Evolutionary conservation across 345 rosid genomes (phyloP).

Genomic region (Atalantia buxifolia): DNA sequence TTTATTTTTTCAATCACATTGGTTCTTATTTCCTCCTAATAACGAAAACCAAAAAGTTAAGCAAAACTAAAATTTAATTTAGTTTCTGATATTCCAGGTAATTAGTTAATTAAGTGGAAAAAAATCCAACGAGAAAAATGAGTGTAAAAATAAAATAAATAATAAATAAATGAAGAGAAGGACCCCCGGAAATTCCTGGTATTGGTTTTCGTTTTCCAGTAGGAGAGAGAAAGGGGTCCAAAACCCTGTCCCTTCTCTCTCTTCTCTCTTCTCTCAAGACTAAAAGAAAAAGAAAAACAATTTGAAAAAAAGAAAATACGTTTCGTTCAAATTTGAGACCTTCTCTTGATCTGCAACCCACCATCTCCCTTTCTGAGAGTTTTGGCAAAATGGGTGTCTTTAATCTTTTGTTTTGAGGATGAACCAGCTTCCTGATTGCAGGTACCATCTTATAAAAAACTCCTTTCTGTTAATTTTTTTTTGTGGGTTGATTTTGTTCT

Average conservation of each 20-base stretch:
- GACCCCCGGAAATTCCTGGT: slow-evolving; percentile 47
- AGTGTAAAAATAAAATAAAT: too few relatives aligned
- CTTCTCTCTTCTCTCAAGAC: slow-evolving; percentile 14
- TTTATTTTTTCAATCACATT: too few relatives aligned
- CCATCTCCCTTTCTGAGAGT: neutral
- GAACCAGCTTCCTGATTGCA: slow-evolving; percentile 23
- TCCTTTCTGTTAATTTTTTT: neutral
- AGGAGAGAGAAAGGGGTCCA: slow-evolving; percentile 18
- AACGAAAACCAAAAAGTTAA: too few relatives aligned
- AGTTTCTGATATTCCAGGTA: neutral
- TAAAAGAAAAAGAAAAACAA: neutral
- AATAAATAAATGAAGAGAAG: slow-evolving; percentile 20
- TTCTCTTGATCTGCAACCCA: slow-evolving; percentile 43
- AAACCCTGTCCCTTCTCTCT: slow-evolving; percentile 32
- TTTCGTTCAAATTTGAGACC: slow-evolving; percentile 8
- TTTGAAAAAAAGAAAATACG: neutral
- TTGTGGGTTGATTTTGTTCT: neutral
- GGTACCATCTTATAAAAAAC: slow-evolving; percentile 10
- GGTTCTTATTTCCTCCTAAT: neutral
- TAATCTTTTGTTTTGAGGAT: slow-evolving; percentile 6
- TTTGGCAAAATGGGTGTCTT: slow-evolving; percentile 28
- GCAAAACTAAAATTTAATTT: too few relatives aligned
- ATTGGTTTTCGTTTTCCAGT: slow-evolving; percentile 27
- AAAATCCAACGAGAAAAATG: too few relatives aligned
- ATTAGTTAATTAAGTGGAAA: neutral